phyloP scores from a whole-genome alignment of 495 filamentous ascomycete genomes.

The Penicillium bovifimosum region DNA sequence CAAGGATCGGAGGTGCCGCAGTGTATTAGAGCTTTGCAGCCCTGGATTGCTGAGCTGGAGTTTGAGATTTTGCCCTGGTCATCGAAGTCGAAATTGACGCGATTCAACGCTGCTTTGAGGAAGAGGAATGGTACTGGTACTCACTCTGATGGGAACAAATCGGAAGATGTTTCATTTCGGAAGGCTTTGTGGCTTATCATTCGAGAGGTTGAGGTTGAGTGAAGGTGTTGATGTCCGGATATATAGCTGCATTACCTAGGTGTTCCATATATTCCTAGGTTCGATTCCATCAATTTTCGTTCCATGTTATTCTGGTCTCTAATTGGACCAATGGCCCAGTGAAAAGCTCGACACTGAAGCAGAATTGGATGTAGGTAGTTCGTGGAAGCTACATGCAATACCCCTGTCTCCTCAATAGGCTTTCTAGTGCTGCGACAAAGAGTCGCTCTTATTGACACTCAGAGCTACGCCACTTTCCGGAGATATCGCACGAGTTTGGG shows the following conservation, averaged over 20 bases:
- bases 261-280: too few species aligned
- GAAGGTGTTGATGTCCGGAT: background rate
- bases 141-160: background rate
- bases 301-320: too few species aligned
- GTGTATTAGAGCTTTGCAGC: constrained; percentile 12
- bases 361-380: too few species aligned
- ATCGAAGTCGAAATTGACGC: constrained; percentile 19
- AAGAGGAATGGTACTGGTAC: constrained; percentile 11
- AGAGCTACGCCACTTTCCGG: background rate
- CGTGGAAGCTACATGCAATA: too few species aligned
- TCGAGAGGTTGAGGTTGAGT: background rate
- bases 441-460: too few species aligned
- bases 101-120: constrained; percentile 26
- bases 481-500: background rate
- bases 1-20: constrained; percentile 17
- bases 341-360: too few species aligned
- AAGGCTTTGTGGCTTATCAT: constrained; percentile 10
- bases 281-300: too few species aligned
- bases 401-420: too few species aligned
- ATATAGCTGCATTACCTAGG: background rate
- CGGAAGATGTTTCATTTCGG: background rate
- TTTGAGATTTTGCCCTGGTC: constrained; percentile 24
- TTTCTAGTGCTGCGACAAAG: too few species aligned
- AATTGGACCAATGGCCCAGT: too few species aligned
- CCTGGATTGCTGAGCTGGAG: constrained; percentile 27